Percentiles rank a stretch among this genome's conserved stretches.
Conservation (phyloP, 2,329 filamentous ascomycete species). For the Ascochyta pisi region DNA sequence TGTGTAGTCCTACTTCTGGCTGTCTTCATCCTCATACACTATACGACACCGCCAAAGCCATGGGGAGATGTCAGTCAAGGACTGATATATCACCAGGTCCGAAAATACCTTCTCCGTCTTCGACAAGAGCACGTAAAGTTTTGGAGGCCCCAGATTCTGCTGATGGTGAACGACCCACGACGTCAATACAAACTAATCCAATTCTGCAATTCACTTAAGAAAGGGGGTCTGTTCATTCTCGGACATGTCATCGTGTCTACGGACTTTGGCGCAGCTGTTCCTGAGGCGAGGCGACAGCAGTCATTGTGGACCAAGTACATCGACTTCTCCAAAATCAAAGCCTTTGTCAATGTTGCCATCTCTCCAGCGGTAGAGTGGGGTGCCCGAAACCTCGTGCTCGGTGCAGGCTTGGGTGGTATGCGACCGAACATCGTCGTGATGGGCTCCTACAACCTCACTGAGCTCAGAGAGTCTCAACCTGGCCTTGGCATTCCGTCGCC, state of each 20-base stretch:
- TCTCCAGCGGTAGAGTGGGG: conserved; percentile 86
- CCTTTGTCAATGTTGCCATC: conserved; percentile 86
- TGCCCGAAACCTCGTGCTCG: conserved; percentile 79
- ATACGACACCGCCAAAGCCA: conserved; percentile 81
- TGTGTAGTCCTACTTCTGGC: conserved; percentile 76
- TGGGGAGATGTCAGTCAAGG: conserved; percentile 93
- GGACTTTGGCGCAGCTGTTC: conserved; percentile 78
- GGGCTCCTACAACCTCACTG: conserved; percentile 80
- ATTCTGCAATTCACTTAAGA: conserved; percentile 91
- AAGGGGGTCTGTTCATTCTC: conserved; percentile 82
- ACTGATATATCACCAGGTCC: conserved; percentile 85
- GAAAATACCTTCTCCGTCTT: conserved; percentile 84
- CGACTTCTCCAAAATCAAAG: conserved; percentile 84
- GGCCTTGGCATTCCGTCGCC: conserved; percentile 63
- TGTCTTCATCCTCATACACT: conserved; percentile 86
- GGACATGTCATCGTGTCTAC: conserved; percentile 88
- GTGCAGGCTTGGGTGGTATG: conserved; percentile 85
- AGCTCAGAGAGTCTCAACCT: conserved; percentile 69
- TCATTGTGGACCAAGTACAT: conserved; percentile 86
- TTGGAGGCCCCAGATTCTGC: conserved; percentile 86
- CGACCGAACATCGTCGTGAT: conserved; percentile 85
- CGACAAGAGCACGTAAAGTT: conserved; percentile 92
- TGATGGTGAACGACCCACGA: conserved; percentile 84
- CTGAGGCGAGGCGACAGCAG: conserved; percentile 82
- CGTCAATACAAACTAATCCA: conserved; percentile 83